Evolutionary conservation across 768 basidiomycete genomes (phyloP).

Genomic region (Pisolithus orientalis): DNA sequence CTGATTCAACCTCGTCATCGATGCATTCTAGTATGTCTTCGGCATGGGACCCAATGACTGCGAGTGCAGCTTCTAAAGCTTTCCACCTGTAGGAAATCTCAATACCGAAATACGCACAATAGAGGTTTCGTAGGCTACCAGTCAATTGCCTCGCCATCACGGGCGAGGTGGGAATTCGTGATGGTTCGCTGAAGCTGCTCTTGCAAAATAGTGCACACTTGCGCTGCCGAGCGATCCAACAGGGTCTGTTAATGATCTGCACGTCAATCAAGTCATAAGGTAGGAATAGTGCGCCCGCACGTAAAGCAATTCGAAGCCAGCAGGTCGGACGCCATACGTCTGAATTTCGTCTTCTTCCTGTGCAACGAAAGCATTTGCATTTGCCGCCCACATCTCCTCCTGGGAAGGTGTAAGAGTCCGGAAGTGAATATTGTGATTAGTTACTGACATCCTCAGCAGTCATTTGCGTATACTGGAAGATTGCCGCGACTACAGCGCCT

Average conservation of each 20-base stretch:
- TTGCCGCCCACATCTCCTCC: constrained; percentile 88
- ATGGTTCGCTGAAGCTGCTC: constrained; percentile 49
- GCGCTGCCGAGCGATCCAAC: constrained; percentile 46
- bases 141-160: constrained; percentile 47
- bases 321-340: constrained; percentile 73
- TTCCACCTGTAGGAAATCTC: constrained; percentile 66
- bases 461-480: constrained; percentile 79
- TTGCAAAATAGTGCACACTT: constrained; percentile 51
- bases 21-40: constrained; percentile 70
- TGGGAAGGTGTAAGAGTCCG: constrained; percentile 25
- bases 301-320: constrained; percentile 76
- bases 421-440: neutral
- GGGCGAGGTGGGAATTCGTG: constrained; percentile 45
- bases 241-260: constrained; percentile 38
- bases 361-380: constrained; percentile 88
- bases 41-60: constrained; percentile 74
- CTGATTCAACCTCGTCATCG: constrained; percentile 67
- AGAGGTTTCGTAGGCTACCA: constrained; percentile 44
- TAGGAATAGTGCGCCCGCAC: constrained; percentile 35
- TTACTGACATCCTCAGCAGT: constrained; percentile 77
- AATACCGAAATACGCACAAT: neutral
- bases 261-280: constrained; percentile 1
- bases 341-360: constrained; percentile 93
- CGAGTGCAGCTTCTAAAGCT: constrained; percentile 78
- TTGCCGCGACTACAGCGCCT: constrained; percentile 40